Conservation (phyloP, 2,329 filamentous ascomycete genomes). For the Fusarium xylarioides region DNA sequence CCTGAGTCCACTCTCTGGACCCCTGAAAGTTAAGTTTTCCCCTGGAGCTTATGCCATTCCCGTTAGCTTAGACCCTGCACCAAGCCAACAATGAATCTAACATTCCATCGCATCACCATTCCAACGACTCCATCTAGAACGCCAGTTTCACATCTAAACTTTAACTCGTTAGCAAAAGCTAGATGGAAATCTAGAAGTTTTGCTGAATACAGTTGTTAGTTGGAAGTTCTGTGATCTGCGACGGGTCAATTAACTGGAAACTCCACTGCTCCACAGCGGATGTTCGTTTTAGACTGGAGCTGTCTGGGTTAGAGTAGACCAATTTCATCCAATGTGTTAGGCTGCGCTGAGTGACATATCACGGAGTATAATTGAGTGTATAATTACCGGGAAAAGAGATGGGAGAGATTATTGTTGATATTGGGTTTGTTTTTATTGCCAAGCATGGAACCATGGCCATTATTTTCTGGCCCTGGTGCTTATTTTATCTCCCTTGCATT, state of each 20-base stretch:
- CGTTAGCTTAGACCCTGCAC: conserved; percentile 2
- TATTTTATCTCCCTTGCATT: not conserved
- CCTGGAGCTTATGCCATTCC: conserved; percentile 14
- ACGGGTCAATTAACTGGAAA: not conserved
- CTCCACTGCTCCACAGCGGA: conserved; percentile 14
- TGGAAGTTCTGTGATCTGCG: not conserved
- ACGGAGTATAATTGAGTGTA: not conserved
- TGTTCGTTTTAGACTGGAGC: conserved; percentile 10
- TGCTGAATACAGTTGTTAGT: not conserved
- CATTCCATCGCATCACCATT: not conserved
- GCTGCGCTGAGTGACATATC: not conserved
- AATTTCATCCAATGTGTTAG: not conserved
- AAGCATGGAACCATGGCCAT: not conserved
- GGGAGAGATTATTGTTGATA: not conserved
- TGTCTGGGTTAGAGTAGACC: not conserved
- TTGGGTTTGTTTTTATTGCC: not conserved
- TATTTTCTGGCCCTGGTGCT: not conserved
- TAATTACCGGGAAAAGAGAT: not conserved
- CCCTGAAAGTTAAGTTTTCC: conserved; percentile 20
- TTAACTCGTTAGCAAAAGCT: not conserved
- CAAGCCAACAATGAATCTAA: not conserved
- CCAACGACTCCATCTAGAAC: not conserved
- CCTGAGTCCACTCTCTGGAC: conserved; percentile 21
- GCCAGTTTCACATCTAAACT: not conserved
- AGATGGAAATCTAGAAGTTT: not conserved